phyloP scores from a whole-genome alignment of 2,329 filamentous ascomycete genomes.

The Arthroderma uncinatum region DNA sequence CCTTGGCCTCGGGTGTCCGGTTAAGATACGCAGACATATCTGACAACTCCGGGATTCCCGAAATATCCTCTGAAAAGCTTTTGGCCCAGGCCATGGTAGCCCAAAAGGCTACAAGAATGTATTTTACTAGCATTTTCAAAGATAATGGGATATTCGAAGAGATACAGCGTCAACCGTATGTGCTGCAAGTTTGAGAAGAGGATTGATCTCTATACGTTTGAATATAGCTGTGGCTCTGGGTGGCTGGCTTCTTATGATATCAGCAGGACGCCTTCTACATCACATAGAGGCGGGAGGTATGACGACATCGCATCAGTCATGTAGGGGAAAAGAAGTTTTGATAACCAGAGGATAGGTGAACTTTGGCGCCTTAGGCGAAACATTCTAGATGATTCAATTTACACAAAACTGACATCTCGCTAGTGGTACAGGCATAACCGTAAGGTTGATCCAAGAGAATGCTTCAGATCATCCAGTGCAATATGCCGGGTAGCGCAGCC shows the following conservation, averaged over 20 bases:
- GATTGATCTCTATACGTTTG: not conserved
- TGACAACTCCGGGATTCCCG: conserved; percentile 14
- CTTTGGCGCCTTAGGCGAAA: not conserved
- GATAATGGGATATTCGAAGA: not conserved
- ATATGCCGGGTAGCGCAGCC: no score
- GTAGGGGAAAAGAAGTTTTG: not conserved
- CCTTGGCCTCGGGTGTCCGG: conserved; percentile 9
- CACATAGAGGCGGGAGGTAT: not conserved
- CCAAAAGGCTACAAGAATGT: conserved; percentile 7
- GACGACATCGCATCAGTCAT: not conserved
- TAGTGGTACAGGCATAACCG: no score
- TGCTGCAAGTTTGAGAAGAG: not conserved
- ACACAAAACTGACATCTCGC: not conserved
- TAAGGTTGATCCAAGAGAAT: no score
- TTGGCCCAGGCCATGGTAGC: conserved; percentile 12
- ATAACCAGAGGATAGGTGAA: not conserved
- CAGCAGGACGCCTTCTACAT: not conserved
- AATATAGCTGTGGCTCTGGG: not conserved
- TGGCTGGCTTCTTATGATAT: not conserved
- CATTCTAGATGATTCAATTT: not conserved
- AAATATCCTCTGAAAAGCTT: conserved; percentile 12
- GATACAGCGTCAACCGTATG: not conserved
- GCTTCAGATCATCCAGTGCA: no score
- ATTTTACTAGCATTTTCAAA: not conserved
- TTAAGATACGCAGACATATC: conserved; percentile 13